phyloP scores from a whole-genome alignment of 176 grass and related monocot species.

The Triticum dicoccoides region DNA sequence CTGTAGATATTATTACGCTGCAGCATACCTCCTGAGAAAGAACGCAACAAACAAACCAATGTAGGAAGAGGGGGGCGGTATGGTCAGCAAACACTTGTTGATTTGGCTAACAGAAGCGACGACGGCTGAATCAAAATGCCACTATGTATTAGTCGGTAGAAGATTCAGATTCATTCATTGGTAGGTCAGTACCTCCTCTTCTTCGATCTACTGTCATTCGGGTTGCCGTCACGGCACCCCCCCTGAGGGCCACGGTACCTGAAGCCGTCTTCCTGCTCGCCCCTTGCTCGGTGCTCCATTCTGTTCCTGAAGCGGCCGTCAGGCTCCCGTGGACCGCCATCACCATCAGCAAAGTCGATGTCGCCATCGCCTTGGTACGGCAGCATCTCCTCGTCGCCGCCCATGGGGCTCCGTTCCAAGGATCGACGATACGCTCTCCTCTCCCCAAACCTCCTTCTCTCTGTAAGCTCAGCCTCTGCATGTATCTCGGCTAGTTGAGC shows the following conservation, averaged over 20 bases:
- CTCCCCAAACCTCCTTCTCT: constrained; percentile 40
- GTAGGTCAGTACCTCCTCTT: constrained; percentile 36
- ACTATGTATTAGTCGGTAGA: neutral
- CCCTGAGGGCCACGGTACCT: constrained; percentile 32
- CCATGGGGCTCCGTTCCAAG: neutral
- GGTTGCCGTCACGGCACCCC: constrained; percentile 36
- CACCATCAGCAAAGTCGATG: constrained; percentile 36
- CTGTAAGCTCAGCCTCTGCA: constrained; percentile 27
- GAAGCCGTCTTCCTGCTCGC: constrained; percentile 39
- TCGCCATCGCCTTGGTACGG: constrained; percentile 28
- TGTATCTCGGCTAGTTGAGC: constrained; percentile 29
- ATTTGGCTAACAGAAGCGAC: neutral
- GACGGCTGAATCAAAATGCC: constrained; percentile 23
- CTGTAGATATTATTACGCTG: neutral
- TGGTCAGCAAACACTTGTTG: constrained; percentile 2
- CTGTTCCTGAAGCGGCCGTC: constrained; percentile 36
- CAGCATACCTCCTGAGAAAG: constrained; percentile 4
- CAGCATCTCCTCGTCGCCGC: constrained; percentile 18
- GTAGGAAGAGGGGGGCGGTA: neutral
- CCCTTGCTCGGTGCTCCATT: constrained; percentile 20
- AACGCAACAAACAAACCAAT: constrained; percentile 30
- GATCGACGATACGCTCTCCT: constrained; percentile 29
- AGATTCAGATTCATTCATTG: neutral
- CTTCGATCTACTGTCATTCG: constrained; percentile 33
- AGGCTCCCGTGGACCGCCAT: constrained; percentile 11